phyloP scores from a whole-genome alignment of 2,329 filamentous ascomycete genomes.

The Alternaria incomplexa region DNA sequence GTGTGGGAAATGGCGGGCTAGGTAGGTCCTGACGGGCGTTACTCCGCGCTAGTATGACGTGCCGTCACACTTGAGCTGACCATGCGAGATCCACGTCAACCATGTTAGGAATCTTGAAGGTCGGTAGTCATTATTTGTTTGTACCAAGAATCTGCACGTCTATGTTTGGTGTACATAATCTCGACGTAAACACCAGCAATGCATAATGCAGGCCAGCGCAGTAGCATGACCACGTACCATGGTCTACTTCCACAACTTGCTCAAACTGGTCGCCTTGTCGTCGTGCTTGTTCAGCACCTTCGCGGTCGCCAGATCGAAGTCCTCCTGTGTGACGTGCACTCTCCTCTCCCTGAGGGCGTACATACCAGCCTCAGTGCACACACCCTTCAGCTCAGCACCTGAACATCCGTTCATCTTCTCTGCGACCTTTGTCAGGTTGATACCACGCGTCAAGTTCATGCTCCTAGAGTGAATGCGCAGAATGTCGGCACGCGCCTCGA shows the following conservation, averaged over 20 bases:
- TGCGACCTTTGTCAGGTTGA: conserved; percentile 97
- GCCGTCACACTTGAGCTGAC: conserved; percentile 6
- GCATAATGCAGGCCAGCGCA: neutral
- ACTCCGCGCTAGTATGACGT: conserved; percentile 10
- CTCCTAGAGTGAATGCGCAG: conserved; percentile 95
- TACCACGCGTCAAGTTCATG: conserved; percentile 97
- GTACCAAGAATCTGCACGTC: conserved; percentile 13
- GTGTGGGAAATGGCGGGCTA: neutral
- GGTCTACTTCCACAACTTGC: conserved; percentile 80
- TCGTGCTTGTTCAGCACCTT: conserved; percentile 99
- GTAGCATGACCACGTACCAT: neutral
- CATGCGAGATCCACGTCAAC: neutral
- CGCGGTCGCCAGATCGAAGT: conserved; percentile 96
- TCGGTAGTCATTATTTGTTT: conserved; percentile 14
- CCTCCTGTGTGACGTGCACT: conserved; percentile 98
- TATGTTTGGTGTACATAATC: conserved; percentile 24
- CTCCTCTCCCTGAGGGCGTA: conserved; percentile 93
- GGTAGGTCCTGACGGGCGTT: neutral
- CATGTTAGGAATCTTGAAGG: neutral
- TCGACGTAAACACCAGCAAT: conserved; percentile 1
- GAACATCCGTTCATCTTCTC: conserved; percentile 99
- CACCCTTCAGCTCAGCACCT: conserved; percentile 96
- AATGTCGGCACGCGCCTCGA: conserved; percentile 96
- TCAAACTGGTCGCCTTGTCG: conserved; percentile 92
- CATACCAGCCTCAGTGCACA: conserved; percentile 98